A percentile compares a stretch with the other conserved stretches of the same genome.
phyloP scores from a whole-genome alignment of 306 rosid species.

The Senna tora region DNA sequence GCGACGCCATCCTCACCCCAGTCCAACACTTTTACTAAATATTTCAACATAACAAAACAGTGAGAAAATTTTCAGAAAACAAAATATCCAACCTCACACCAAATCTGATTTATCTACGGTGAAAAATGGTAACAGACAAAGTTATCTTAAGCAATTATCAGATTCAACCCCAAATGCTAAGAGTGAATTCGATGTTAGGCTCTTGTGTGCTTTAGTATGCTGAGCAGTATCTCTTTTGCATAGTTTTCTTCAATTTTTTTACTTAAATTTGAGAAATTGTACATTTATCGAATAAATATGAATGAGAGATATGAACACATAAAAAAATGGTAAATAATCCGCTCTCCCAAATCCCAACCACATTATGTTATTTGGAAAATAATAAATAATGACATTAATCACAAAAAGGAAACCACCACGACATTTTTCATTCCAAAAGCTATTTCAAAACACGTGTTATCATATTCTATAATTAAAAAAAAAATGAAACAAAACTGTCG shows the following conservation, averaged over 20 bases:
- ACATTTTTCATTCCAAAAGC: background rate
- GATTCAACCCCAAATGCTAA: background rate
- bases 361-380: background rate
- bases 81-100: slow-evolving; percentile 4
- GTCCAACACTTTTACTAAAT: slow-evolving; percentile 72
- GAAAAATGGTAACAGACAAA: background rate
- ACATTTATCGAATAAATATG: no score
- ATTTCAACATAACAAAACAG: slow-evolving; percentile 28
- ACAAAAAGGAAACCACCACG: background rate
- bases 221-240: no score
- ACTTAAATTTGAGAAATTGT: no score
- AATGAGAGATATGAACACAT: no score
- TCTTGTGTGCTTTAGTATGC: no score
- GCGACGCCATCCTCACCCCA: slow-evolving; percentile 76
- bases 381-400: background rate
- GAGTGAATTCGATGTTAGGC: no score
- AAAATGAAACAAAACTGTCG: background rate
- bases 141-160: background rate
- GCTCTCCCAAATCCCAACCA: background rate
- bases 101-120: background rate
- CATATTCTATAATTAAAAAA: background rate
- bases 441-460: background rate
- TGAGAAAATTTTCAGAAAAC: slow-evolving; percentile 37
- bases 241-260: no score
- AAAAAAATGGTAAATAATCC: no score